Base-by-base conservation (phyloP, 352 stramenopile genomes). In the Globisporangium canariense region DNA sequence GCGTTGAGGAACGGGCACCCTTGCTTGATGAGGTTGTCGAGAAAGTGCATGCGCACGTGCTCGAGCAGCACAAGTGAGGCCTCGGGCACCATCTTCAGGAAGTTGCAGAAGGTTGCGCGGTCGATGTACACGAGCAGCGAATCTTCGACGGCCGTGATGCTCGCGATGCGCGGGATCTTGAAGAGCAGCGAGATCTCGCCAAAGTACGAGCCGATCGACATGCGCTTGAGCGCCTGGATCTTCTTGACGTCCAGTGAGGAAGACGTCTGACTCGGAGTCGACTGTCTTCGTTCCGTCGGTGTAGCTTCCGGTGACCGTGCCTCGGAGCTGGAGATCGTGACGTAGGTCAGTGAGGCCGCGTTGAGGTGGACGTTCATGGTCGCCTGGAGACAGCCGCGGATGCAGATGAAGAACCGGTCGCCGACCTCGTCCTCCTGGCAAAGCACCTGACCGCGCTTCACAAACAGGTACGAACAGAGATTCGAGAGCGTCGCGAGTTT, bases 141-240 rank as follows among this genome's bases (percentile, higher is more conserved):
- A 62, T 89, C 77, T 30, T 82, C 74, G 32, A 86, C 40, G n/a
- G 80, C 80, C 8, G 76, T 82, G 55, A 91, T 81, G 51, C 71
- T 89, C 16, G 77, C 84, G 41, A 89, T 78, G 14, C 80, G 80
- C n/a, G 78, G 78, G 56, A 90, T 81, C 56, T 82, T 83, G 65
- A 88, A 86, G 22, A 91, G 65, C 4, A 91, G 69, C 53, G 80
- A 89, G 64, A 89, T 91, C 47, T 91, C 82, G 30, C 82, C 80
- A 67, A 91, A 91, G 65, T 90, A 91, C 10, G 78, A 74, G 1
- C 82, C 82, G 5, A 73, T 59, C 0, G 66, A 63, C 64, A 91
- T 76, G 6, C 73, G 71, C 67, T 87, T 88, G 1, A 88, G 66
- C 10, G 78, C 68, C 63, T 85, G 75, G 3, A 88, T 77, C 51